A percentile compares a stretch with the other conserved stretches of the same genome.
Conservation (phyloP, 306 rosid genomes). For the Comarum palustre region DNA sequence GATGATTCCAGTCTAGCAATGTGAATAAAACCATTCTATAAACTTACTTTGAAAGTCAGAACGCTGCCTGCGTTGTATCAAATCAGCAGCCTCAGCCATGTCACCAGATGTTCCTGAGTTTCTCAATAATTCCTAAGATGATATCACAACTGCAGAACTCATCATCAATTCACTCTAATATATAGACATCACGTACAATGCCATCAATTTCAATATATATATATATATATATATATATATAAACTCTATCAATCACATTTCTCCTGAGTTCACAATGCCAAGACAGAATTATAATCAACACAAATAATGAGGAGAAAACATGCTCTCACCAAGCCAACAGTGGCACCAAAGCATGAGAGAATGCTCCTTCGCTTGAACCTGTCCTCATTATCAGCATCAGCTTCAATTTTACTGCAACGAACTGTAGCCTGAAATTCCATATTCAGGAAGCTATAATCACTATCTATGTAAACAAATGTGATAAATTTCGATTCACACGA, state of each 20-base stretch:
- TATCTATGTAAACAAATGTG: not conserved
- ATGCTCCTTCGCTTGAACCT: slow-evolving; percentile 45
- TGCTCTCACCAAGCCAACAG: slow-evolving; percentile 68
- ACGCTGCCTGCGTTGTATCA: slow-evolving; percentile 84
- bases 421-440: slow-evolving; percentile 44
- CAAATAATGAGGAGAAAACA: slow-evolving; percentile 12
- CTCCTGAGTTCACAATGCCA: not conserved
- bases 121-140: slow-evolving; percentile 61
- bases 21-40: slow-evolving; percentile 18
- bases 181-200: not conserved
- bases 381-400: slow-evolving; percentile 33
- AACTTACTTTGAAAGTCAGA: slow-evolving; percentile 79
- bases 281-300: not conserved
- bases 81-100: slow-evolving; percentile 80
- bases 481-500: not conserved
- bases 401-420: slow-evolving; percentile 49
- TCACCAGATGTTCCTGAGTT: slow-evolving; percentile 51
- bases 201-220: not conserved
- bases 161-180: slow-evolving; percentile 60
- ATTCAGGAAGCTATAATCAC: slow-evolving; percentile 6
- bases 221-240: no score
- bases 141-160: slow-evolving; percentile 63
- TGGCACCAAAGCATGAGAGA: slow-evolving; percentile 59
- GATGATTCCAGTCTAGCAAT: slow-evolving; percentile 16
- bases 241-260: not conserved